Evolutionary conservation across 2,329 filamentous ascomycete genomes (phyloP).

Genomic region (Ramularia collo-cygni): DNA sequence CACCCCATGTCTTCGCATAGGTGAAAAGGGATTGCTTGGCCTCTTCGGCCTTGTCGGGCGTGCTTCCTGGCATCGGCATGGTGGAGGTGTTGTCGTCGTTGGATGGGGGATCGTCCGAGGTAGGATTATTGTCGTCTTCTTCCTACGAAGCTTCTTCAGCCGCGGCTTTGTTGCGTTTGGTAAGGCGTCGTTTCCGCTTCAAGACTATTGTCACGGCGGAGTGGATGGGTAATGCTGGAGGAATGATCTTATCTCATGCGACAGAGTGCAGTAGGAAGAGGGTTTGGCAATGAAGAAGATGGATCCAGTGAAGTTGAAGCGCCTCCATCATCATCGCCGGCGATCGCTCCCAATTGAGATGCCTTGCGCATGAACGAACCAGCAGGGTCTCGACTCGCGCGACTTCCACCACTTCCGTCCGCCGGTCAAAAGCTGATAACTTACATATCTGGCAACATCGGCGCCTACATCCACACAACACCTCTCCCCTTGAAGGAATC

Average conservation of each 20-base stretch:
- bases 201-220: background rate
- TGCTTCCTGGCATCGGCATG: constrained; percentile 36
- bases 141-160: background rate
- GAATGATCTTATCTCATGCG: too few species aligned
- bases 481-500: too few species aligned
- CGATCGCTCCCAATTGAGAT: too few species aligned
- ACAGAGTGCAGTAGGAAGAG: background rate
- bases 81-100: constrained; percentile 9
- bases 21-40: constrained; percentile 38
- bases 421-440: too few species aligned
- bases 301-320: background rate
- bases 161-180: background rate
- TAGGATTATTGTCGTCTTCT: constrained; percentile 1
- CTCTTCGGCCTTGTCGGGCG: constrained; percentile 29
- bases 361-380: background rate
- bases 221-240: too few species aligned
- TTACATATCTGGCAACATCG: constrained; percentile 15
- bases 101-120: constrained; percentile 1
- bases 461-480: background rate
- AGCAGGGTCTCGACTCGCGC: too few species aligned
- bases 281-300: background rate
- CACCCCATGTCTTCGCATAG: constrained; percentile 46
- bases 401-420: background rate
- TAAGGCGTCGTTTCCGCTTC: background rate
- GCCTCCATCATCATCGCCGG: too few species aligned